Conservation (phyloP, 345 rosid genomes). For the Gossypium rotundifolium region DNA sequence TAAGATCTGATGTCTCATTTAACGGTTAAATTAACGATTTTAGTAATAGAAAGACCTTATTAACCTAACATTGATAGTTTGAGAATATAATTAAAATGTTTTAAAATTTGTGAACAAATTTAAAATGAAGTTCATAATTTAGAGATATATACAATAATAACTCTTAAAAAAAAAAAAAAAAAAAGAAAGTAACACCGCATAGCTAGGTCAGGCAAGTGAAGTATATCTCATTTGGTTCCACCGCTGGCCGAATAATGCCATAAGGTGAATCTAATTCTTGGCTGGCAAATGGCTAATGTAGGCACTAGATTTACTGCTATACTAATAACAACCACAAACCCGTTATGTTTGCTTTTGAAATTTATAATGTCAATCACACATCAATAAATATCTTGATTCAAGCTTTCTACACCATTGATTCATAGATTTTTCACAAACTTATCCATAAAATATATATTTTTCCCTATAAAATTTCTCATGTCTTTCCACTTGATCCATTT, state of each 20-base stretch:
- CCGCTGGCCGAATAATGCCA: neutral
- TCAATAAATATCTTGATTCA: neutral
- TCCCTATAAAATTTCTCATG: neutral
- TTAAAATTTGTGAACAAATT: too few relatives aligned
- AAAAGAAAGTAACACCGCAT: neutral
- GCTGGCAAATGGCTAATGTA: neutral
- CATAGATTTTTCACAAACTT: neutral
- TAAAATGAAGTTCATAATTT: too few relatives aligned
- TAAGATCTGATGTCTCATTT: too few relatives aligned
- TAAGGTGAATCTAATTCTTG: neutral
- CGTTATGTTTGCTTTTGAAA: neutral
- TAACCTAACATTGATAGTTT: too few relatives aligned
- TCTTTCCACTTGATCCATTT: neutral
- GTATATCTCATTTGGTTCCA: neutral
- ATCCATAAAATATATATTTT: neutral
- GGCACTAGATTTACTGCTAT: neutral
- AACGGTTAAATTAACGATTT: too few relatives aligned
- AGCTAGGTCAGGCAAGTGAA: neutral
- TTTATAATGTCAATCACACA: neutral
- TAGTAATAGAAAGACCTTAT: too few relatives aligned
- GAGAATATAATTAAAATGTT: too few relatives aligned
- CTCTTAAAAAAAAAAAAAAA: too few relatives aligned
- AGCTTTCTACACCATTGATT: neutral
- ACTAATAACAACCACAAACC: neutral
- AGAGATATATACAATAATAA: too few relatives aligned